Evolutionary conservation across 768 basidiomycete genomes (phyloP).

Genomic region (Austroboletus festivus): DNA sequence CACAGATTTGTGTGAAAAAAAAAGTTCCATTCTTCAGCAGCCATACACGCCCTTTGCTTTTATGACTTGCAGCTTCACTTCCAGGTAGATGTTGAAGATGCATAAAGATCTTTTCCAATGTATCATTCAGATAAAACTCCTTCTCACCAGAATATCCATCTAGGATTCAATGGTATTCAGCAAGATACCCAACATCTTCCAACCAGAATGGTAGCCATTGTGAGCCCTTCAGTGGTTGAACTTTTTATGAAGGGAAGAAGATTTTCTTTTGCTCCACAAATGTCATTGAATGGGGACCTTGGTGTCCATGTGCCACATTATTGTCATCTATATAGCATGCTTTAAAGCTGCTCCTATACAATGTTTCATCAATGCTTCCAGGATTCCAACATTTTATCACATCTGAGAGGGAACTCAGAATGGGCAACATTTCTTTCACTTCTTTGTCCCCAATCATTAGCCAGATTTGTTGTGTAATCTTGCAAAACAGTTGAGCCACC

Average conservation of each 20-base stretch:
- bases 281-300: background rate
- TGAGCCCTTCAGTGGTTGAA: background rate
- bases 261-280: background rate
- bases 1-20: slow-evolving; percentile 1
- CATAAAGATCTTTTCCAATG: background rate
- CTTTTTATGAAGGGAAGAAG: background rate
- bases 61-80: slow-evolving; percentile 2
- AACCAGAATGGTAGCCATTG: background rate
- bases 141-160: background rate
- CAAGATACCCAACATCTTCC: background rate
- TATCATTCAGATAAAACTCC: background rate
- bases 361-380: background rate
- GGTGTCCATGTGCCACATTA: background rate
- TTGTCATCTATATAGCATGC: slow-evolving; percentile 9
- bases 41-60: slow-evolving; percentile 10
- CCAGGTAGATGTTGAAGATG: slow-evolving; percentile 10
- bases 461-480: background rate
- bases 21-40: background rate
- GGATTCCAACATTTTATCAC: slow-evolving; percentile 9
- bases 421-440: slow-evolving; percentile 1
- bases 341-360: background rate
- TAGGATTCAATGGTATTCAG: slow-evolving; percentile 1
- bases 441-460: background rate
- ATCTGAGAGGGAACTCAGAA: background rate
- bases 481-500: background rate